Conservation (phyloP, 768 basidiomycete species). For the Trametes cubensis region DNA sequence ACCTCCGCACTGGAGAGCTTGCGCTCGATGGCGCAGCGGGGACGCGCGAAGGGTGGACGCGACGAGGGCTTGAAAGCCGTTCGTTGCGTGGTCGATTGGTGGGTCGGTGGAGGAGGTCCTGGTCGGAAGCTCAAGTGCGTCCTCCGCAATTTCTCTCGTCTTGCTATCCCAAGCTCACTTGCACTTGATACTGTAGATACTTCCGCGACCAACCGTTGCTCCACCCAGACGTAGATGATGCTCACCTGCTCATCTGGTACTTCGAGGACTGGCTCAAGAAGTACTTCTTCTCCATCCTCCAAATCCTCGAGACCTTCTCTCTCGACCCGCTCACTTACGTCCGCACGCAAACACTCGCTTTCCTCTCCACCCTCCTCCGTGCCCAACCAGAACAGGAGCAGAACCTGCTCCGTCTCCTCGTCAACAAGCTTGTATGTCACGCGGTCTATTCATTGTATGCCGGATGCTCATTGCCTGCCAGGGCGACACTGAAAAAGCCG, state of each 20-base stretch:
- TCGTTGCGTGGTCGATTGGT: conserved; percentile 95
- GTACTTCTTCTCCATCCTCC: conserved; percentile 90
- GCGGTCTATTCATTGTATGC: background rate
- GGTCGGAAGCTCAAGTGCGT: conserved; percentile 82
- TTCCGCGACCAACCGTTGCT: conserved; percentile 85
- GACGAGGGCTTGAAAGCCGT: conserved; percentile 91
- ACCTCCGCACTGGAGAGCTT: conserved; percentile 76
- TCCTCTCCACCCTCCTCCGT: conserved; percentile 78
- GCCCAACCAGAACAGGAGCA: conserved; percentile 98
- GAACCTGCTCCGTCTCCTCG: conserved; percentile 87
- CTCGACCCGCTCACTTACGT: conserved; percentile 88
- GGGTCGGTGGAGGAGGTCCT: conserved; percentile 92
- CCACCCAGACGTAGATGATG: conserved; percentile 66
- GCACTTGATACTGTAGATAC: conserved; percentile 53
- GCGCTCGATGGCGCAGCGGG: conserved; percentile 73
- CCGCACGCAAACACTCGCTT: conserved; percentile 77
- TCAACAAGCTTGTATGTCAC: conserved; percentile 83
- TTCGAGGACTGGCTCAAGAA: conserved; percentile 99
- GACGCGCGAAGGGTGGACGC: conserved; percentile 84
- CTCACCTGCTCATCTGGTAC: conserved; percentile 78
- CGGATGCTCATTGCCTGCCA: conserved; percentile 33
- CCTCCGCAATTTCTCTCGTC: background rate
- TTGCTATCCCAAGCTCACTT: no score
- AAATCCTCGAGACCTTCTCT: conserved; percentile 86
- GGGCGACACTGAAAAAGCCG: conserved; percentile 87